Evolutionary conservation across 768 basidiomycete species (phyloP).

Genomic region (Lentinula sp.): DNA sequence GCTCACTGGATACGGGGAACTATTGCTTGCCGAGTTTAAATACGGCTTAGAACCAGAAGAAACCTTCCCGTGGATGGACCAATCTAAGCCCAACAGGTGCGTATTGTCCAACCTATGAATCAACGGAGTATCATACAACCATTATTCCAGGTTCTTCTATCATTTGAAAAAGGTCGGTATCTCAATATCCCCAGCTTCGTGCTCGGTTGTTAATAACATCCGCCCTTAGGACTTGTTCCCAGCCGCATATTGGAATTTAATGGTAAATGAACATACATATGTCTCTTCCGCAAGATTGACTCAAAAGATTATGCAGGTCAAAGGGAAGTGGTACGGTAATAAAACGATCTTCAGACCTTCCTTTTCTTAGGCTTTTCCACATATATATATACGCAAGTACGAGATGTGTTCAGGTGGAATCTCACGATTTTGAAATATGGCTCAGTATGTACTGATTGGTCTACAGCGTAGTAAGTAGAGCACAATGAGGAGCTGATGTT

Average conservation of each 20-base stretch:
- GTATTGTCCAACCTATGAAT: conserved; percentile 12
- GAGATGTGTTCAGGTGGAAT: too few species aligned
- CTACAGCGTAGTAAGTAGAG: not conserved
- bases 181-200: not conserved
- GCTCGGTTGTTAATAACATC: not conserved
- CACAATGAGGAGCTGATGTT: too few species aligned
- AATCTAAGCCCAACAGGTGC: conserved; percentile 69
- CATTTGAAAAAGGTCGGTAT: conserved; percentile 71
- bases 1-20: conserved; percentile 73
- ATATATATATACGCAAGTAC: not conserved
- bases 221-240: conserved; percentile 54
- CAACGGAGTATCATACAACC: conserved; percentile 8
- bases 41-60: conserved; percentile 88
- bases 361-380: conserved; percentile 15
- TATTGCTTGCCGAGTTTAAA: conserved; percentile 91
- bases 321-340: conserved; percentile 44
- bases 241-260: conserved; percentile 71
- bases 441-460: too few species aligned
- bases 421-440: too few species aligned
- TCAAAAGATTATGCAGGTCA: conserved; percentile 16
- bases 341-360: conserved; percentile 33
- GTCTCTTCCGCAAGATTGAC: conserved; percentile 3
- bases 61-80: conserved; percentile 73
- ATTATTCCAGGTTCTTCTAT: conserved; percentile 59
- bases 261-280: conserved; percentile 34